Evolutionary conservation across 805 yeast genomes (phyloP).

Genomic region (Alloascoidea hylecoeti): DNA sequence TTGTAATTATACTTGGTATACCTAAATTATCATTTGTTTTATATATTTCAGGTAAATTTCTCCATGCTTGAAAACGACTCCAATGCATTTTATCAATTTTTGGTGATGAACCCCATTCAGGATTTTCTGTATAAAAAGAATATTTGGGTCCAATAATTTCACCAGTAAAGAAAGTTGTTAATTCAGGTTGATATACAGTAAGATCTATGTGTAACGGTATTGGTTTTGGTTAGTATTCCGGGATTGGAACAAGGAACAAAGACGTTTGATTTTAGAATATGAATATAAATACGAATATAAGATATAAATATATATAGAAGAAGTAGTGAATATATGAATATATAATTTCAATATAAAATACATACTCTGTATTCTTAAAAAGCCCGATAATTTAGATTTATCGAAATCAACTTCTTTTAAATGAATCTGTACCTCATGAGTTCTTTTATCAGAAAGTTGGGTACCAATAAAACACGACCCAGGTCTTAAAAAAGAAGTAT

Average conservation of each 20-base stretch:
- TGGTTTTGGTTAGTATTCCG: not conserved
- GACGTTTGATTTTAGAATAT: no score
- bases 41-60: no score
- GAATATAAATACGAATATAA: not conserved
- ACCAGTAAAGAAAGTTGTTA: constrained; percentile 61
- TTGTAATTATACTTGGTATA: no score
- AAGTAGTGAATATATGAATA: not conserved
- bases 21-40: no score
- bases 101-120: constrained; percentile 47
- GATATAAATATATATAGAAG: not conserved
- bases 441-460: constrained; percentile 53
- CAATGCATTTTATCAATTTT: constrained; percentile 53
- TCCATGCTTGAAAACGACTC: constrained; percentile 35
- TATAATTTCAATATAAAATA: not conserved
- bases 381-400: constrained; percentile 39
- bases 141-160: constrained; percentile 50
- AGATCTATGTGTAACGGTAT: constrained; percentile 24
- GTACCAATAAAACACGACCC: constrained; percentile 51
- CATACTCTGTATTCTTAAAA: constrained; percentile 35
- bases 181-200: constrained; percentile 44
- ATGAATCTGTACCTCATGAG: constrained; percentile 56
- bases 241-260: no score
- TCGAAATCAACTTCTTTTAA: constrained; percentile 53
- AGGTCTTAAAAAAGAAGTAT: constrained; percentile 36
- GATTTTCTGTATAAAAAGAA: constrained; percentile 44